phyloP scores from a whole-genome alignment of 2,329 filamentous ascomycete species.

The Penicillium polonicum region DNA sequence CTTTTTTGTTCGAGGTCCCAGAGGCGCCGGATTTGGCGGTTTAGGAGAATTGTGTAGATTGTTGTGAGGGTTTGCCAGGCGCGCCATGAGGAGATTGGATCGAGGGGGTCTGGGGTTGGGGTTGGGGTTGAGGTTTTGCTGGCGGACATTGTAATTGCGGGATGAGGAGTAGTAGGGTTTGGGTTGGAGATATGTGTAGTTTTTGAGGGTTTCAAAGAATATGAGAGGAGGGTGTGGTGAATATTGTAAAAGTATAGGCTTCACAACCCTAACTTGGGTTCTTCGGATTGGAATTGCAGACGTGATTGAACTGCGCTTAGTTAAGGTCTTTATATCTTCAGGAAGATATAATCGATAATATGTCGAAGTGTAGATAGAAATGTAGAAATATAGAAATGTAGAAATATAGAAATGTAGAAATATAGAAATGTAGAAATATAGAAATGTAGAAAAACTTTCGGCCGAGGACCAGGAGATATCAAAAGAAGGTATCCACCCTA shows the following conservation, averaged over 20 bases:
- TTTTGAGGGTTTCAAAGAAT: neutral
- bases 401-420: neutral
- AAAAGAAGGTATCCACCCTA: neutral
- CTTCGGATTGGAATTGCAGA: neutral
- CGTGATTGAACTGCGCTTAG: too few relatives aligned
- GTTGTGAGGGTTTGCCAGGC: conserved; percentile 20
- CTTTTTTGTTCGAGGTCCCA: conserved; percentile 22
- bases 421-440: too few relatives aligned
- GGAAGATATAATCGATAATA: neutral
- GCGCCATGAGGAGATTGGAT: conserved; percentile 22
- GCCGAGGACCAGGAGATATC: neutral
- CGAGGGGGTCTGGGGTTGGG: neutral
- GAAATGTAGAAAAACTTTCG: neutral
- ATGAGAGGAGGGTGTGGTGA: neutral
- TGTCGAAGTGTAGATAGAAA: too few relatives aligned
- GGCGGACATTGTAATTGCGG: neutral
- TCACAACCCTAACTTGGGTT: neutral
- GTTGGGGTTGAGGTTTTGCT: neutral
- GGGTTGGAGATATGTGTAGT: neutral
- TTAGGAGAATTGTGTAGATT: conserved; percentile 21
- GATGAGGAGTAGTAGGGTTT: neutral
- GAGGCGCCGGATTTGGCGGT: conserved; percentile 23
- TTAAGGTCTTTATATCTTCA: too few relatives aligned
- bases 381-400: too few relatives aligned
- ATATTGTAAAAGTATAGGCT: neutral